Evolutionary conservation across 495 filamentous ascomycete species (phyloP).

Genomic region (Podospora anserina): DNA sequence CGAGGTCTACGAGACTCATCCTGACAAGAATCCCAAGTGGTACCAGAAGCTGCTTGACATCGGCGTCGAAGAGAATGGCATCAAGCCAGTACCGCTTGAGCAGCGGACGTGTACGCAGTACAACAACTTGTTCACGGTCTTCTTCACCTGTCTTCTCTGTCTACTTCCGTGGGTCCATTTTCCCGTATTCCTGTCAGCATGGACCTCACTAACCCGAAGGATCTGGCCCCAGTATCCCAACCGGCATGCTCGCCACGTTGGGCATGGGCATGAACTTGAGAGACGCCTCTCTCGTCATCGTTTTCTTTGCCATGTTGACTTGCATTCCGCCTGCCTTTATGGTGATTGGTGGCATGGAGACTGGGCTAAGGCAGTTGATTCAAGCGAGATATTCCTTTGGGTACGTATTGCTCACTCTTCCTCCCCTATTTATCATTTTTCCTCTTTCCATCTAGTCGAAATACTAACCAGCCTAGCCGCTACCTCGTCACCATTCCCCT

Average conservation of each 20-base stretch:
- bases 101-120: slow-evolving; percentile 50
- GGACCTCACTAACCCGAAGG: not conserved
- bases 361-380: slow-evolving; percentile 56
- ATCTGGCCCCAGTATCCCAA: slow-evolving; percentile 41
- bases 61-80: slow-evolving; percentile 50
- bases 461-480: slow-evolving; percentile 17
- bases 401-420: slow-evolving; percentile 24
- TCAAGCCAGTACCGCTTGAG: slow-evolving; percentile 52
- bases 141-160: slow-evolving; percentile 43
- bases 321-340: slow-evolving; percentile 53
- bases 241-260: slow-evolving; percentile 51
- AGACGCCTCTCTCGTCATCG: slow-evolving; percentile 53
- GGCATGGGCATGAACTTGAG: slow-evolving; percentile 51
- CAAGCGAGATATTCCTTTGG: slow-evolving; percentile 56
- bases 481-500: slow-evolving; percentile 41
- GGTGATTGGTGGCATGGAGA: slow-evolving; percentile 49
- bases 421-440: not conserved
- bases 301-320: slow-evolving; percentile 54
- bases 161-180: slow-evolving; percentile 42
- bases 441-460: not conserved
- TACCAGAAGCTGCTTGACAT: slow-evolving; percentile 46
- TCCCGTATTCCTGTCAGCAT: not conserved
- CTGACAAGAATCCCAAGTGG: slow-evolving; percentile 36
- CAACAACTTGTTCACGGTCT: slow-evolving; percentile 49
- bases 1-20: slow-evolving; percentile 32